Evolutionary conservation across 2,329 filamentous ascomycete genomes (phyloP), one percentile per base, ranked within the genome.

Genomic region (Aureobasidium sp.): DNA sequence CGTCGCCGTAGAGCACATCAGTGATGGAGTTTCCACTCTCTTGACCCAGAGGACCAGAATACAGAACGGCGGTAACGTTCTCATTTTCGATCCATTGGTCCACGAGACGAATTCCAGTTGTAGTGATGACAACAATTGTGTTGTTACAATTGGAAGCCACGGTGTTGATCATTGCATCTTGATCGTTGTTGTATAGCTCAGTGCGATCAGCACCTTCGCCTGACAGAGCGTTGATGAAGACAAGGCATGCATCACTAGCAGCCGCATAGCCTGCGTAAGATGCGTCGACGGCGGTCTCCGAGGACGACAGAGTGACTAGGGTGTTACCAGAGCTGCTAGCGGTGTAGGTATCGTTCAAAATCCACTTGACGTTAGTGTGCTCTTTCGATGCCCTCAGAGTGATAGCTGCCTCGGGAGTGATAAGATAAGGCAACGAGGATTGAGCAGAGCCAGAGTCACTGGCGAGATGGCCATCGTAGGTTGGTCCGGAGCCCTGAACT

Each of bases 271-370:
- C 42, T n/a, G 39, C 42, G 21, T 36, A 41, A 36, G 57, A 48
- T 52, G 61, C 52, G 52, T 71, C 70, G 7, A 67, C 62, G 32
- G 66, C 32, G 37, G 58, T 65, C 1, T 85, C 73, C 66, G 83
- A 85, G 11, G 82, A 79, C 0, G 81, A 82, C 2, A 88, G 72
- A 27, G 84, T 80, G 9, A 92, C 83, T 8, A 72, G 74, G 16
- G 49, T 53, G 15, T 81, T 77, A 59, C 84, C 78, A 72, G 59
- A 57, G 52, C 39, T 61, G 44, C 61, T 59, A 37, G 69, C 68
- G 57, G 72, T 74, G 30, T 61, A 60, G 4, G 55, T 63, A 8
- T 72, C 69, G 62, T 71, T 65, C 21, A 68, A 61, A 48, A 63
- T 64, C n/a, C 64, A 68, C 48, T 70, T 66, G 42, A 68, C 66